Percentiles rank a stretch among this genome's conserved stretches.
phyloP scores from a whole-genome alignment of 2,329 filamentous ascomycete species.

The Sphaerulina musiva region DNA sequence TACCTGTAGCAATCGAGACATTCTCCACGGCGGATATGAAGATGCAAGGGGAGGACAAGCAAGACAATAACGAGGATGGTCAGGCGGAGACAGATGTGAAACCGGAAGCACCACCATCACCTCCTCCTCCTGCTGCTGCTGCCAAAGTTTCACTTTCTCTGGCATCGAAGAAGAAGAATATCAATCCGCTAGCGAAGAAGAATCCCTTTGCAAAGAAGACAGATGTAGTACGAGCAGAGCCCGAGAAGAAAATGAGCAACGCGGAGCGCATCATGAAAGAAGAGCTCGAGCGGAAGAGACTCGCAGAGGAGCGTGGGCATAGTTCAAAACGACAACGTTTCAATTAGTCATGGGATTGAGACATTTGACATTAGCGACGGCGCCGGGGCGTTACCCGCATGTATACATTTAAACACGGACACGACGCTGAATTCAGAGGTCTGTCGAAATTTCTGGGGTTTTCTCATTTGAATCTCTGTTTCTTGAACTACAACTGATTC shows the following conservation, averaged over 20 bases:
- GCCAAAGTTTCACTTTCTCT: conserved; percentile 60
- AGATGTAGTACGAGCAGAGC: conserved; percentile 46
- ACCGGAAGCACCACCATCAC: not conserved
- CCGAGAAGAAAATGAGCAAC: conserved; percentile 79
- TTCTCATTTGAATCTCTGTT: not conserved
- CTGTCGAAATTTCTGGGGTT: not conserved
- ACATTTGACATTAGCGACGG: conserved; percentile 12
- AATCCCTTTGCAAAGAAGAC: conserved; percentile 67
- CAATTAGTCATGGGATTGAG: not conserved
- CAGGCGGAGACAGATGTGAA: conserved; percentile 21
- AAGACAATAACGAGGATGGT: conserved; percentile 7
- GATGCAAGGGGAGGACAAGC: conserved; percentile 6
- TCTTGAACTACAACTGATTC: conserved; percentile 8
- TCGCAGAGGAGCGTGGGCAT: conserved; percentile 28
- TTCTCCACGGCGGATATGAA: conserved; percentile 23
- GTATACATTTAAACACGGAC: not conserved
- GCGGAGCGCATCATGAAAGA: conserved; percentile 82
- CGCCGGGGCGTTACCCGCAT: not conserved
- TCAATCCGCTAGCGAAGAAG: conserved; percentile 69
- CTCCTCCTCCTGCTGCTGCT: conserved; percentile 17
- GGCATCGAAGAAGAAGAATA: conserved; percentile 54
- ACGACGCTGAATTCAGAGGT: not conserved
- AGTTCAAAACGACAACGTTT: conserved; percentile 19
- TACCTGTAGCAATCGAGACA: conserved; percentile 27
- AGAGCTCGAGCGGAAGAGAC: conserved; percentile 37